Conservation (phyloP, 2,329 filamentous ascomycete species). For the Incumbomyces delicatus region DNA sequence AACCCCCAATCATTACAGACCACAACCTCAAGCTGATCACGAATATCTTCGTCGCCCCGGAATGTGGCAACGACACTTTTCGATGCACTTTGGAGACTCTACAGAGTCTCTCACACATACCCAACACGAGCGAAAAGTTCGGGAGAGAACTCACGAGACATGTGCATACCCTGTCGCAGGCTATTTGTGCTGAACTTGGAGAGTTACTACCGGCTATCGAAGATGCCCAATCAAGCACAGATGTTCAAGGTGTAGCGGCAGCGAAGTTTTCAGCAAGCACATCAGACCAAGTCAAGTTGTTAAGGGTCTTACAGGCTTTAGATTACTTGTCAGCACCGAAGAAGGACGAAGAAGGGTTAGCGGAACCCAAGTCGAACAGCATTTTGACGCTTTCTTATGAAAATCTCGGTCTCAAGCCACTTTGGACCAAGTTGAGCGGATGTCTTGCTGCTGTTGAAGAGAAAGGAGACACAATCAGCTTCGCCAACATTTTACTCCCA, state of each 20-base stretch:
- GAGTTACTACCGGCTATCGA: constrained; percentile 79
- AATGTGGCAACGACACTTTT: constrained; percentile 97
- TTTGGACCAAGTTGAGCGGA: constrained; percentile 87
- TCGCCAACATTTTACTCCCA: constrained; percentile 88
- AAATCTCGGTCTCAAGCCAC: constrained; percentile 74
- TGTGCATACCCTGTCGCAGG: constrained; percentile 72
- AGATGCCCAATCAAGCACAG: constrained; percentile 76
- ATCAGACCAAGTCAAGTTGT: constrained; percentile 91
- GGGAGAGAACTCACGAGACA: constrained; percentile 87
- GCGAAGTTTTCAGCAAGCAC: constrained; percentile 93
- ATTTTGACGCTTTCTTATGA: constrained; percentile 82
- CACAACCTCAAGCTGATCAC: constrained; percentile 89
- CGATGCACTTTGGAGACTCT: constrained; percentile 97
- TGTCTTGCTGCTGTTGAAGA: constrained; percentile 81
- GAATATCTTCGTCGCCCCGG: constrained; percentile 87
- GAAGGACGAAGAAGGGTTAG: constrained; percentile 44
- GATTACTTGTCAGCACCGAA: constrained; percentile 92
- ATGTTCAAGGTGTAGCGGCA: constrained; percentile 88
- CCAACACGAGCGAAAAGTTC: constrained; percentile 79
- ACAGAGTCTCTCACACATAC: constrained; percentile 90
- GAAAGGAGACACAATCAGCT: constrained; percentile 91
- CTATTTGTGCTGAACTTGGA: constrained; percentile 74
- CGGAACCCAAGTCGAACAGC: constrained; percentile 59
- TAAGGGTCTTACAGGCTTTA: constrained; percentile 83
- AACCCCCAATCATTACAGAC: constrained; percentile 76